These are phyloP conservation scores for Uronychia binucleata DNA, from an alignment of 73 alveolate genomes.

Conservation along the genomic window DNA sequence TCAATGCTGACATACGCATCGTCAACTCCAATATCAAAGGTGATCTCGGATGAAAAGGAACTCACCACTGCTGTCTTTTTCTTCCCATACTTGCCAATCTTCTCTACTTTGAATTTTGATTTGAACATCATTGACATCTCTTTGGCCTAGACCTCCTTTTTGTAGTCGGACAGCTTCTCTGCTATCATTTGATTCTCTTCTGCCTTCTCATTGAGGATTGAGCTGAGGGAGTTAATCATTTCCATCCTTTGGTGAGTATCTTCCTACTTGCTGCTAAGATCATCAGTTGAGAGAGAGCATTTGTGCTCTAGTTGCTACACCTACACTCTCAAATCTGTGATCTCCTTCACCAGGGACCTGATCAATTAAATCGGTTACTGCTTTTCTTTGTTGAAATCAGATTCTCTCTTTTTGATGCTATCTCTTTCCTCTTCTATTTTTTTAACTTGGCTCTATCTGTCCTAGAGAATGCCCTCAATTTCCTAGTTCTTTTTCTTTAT, in stretches of 20 bases:
- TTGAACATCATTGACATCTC: neutral
- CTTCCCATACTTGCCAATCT: constrained; percentile 2
- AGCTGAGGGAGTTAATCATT: neutral
- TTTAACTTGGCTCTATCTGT: constrained; percentile 5
- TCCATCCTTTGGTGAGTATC: no score
- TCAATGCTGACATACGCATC: neutral
- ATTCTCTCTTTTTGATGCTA: constrained; percentile 15
- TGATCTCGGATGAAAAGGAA: neutral
- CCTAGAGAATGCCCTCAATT: neutral
- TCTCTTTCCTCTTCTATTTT: constrained; percentile 36
- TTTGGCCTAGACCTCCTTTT: neutral
- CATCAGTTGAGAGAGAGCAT: no score
- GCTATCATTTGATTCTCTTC: neutral
- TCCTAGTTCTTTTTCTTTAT: neutral
- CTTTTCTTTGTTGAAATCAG: constrained; percentile 9
- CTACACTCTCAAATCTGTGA: constrained; percentile 22
- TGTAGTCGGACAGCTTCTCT: neutral
- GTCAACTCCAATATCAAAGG: neutral
- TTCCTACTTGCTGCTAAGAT: no score
- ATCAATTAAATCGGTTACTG: constrained; percentile 9
- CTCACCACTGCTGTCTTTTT: neutral
- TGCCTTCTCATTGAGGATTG: neutral
- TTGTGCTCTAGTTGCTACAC: no score
- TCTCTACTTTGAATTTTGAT: neutral
- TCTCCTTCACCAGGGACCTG: constrained; percentile 15